A percentile compares a stretch with the other conserved stretches of the same genome.
These are phyloP conservation scores for Kwoniella sp. DNA, from an alignment of 768 basidiomycete species.

Conservation along the genomic window DNA sequence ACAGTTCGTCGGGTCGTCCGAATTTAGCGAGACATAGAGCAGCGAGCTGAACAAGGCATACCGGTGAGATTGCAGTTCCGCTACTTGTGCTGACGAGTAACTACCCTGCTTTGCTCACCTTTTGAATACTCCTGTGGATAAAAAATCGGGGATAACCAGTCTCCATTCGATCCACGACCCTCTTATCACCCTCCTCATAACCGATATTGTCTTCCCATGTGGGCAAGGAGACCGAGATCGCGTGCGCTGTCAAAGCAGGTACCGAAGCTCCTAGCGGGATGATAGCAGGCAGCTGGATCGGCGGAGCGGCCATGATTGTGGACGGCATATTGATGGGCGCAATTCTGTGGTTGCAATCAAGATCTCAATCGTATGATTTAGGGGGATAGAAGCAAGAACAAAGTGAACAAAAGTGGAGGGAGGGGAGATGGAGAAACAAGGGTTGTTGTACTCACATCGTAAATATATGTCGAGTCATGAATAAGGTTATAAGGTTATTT, in stretches of 20 bases:
- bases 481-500: too few relatives aligned
- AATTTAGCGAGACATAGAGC: constrained; percentile 76
- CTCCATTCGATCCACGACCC: constrained; percentile 77
- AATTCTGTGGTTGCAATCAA: too few relatives aligned
- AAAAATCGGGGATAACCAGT: constrained; percentile 94
- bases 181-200: constrained; percentile 84
- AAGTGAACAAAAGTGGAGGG: neutral
- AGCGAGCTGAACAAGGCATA: constrained; percentile 66
- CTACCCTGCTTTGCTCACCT: constrained; percentile 61
- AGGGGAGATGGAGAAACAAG: constrained; percentile 5
- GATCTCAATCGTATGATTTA: too few relatives aligned
- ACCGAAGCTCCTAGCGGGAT: constrained; percentile 51
- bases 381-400: too few relatives aligned
- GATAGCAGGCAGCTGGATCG: constrained; percentile 21
- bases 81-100: neutral
- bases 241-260: constrained; percentile 65
- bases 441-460: neutral
- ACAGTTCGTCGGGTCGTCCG: constrained; percentile 68
- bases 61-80: neutral
- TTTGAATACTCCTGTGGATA: constrained; percentile 79
- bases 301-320: constrained; percentile 25
- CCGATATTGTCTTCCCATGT: constrained; percentile 88
- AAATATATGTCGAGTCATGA: too few relatives aligned
- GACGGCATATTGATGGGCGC: constrained; percentile 5
- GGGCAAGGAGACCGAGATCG: constrained; percentile 91